Evolutionary conservation across 2,329 filamentous ascomycete species (phyloP).

Genomic region (Fonsecaea nubica): DNA sequence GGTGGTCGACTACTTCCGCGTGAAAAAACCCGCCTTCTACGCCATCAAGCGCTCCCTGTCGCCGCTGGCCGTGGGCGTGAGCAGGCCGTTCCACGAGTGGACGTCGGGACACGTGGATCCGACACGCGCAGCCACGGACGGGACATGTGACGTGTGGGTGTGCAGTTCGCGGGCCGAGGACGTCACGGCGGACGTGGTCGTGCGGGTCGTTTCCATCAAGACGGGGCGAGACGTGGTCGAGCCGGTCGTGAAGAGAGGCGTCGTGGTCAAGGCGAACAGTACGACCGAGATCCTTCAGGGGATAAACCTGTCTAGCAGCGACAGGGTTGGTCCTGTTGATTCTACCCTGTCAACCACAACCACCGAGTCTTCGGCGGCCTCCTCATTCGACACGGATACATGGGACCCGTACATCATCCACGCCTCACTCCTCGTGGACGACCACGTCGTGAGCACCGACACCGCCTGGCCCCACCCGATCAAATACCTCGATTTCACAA

Average conservation of each 20-base stretch:
- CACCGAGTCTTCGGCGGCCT: too few relatives aligned
- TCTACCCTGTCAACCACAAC: neutral
- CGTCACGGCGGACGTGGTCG: slow-evolving; percentile 43
- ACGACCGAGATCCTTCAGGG: slow-evolving; percentile 58
- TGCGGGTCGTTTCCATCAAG: slow-evolving; percentile 59
- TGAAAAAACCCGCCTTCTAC: slow-evolving; percentile 67
- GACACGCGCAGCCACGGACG: slow-evolving; percentile 49
- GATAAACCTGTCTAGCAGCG: slow-evolving; percentile 41
- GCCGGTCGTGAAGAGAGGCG: slow-evolving; percentile 50
- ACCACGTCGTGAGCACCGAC: slow-evolving; percentile 58
- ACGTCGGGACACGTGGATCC: slow-evolving; percentile 63
- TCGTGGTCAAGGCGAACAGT: slow-evolving; percentile 58
- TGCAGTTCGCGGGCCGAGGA: slow-evolving; percentile 50
- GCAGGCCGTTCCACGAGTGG: slow-evolving; percentile 62
- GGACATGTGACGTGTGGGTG: slow-evolving; percentile 62
- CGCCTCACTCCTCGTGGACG: slow-evolving; percentile 59
- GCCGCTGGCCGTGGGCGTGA: slow-evolving; percentile 62
- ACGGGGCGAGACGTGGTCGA: slow-evolving; percentile 61
- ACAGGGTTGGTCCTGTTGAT: neutral
- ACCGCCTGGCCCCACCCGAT: slow-evolving; percentile 66
- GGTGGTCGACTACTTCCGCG: slow-evolving; percentile 66
- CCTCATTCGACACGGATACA: slow-evolving; percentile 24
- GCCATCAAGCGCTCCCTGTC: slow-evolving; percentile 61
- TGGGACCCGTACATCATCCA: slow-evolving; percentile 60
- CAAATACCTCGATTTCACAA: slow-evolving; percentile 61